A percentile compares a stretch with the other conserved stretches of the same genome.
These are phyloP conservation scores for Entomortierella chlamydospora DNA, from an alignment of 192 early-diverging fungal species.

Conservation along the genomic window DNA sequence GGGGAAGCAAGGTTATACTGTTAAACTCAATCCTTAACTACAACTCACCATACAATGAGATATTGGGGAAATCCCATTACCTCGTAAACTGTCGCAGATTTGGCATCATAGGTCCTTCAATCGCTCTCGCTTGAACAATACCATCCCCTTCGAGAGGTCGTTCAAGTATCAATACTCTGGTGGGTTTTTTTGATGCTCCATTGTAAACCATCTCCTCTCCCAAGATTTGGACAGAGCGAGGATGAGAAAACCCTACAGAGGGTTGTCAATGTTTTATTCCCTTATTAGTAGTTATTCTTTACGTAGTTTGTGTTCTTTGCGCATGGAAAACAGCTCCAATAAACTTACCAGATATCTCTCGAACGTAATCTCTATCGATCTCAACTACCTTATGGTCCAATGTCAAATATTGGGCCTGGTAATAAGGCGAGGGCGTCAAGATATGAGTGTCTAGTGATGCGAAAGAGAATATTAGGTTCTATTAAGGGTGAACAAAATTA, in stretches of 20 bases:
- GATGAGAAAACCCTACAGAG: slow-evolving; percentile 55
- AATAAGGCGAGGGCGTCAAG: slow-evolving; percentile 66
- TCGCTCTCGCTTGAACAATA: slow-evolving; percentile 22
- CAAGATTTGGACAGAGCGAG: slow-evolving; percentile 57
- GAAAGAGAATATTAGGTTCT: background rate
- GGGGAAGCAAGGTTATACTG: too few relatives aligned
- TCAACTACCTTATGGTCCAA: slow-evolving; percentile 60
- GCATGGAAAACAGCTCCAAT: background rate
- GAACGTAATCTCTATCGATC: slow-evolving; percentile 58
- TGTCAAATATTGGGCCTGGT: slow-evolving; percentile 61
- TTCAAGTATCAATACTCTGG: slow-evolving; percentile 58
- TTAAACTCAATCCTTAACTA: too few relatives aligned
- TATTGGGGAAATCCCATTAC: too few relatives aligned
- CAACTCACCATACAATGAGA: too few relatives aligned
- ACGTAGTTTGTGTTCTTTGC: background rate
- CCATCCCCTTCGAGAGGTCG: slow-evolving; percentile 62
- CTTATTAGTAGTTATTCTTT: background rate
- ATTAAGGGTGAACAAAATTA: too few relatives aligned
- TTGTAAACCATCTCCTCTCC: slow-evolving; percentile 64
- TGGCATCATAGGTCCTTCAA: slow-evolving; percentile 31
- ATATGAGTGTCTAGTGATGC: slow-evolving; percentile 61
- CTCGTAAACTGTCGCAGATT: slow-evolving; percentile 45
- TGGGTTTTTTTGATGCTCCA: slow-evolving; percentile 52
- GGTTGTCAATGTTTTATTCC: background rate
- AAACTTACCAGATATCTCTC: slow-evolving; percentile 60